Base-by-base conservation (phyloP, 2,329 filamentous ascomycete species). In the Thermothelomyces thermophilus region DNA sequence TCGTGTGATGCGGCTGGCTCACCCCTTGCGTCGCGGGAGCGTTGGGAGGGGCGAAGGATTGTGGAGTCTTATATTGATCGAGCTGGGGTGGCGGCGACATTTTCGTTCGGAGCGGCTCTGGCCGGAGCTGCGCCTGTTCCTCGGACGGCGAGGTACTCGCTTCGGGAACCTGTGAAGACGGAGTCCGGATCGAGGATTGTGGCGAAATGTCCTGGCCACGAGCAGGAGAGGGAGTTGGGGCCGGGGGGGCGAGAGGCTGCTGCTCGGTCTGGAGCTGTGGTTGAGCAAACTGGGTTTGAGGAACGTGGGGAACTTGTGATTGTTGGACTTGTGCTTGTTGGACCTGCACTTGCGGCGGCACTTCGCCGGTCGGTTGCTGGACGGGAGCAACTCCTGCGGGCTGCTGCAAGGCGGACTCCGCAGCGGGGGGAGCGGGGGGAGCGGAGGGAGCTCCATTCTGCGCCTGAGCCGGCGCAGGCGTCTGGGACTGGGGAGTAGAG, bases 41-140 rank as follows among this genome's bases (percentile, higher is more conserved):
- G 37, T 53, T 58, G 0, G 52, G 48, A 40, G 46, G 31, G 17
- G 36, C 41, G 30, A 55, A 56, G 3, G 48, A 42, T 37, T 56
- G 56, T 14, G 56, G 57, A 10, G 46, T 46, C 4, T 58, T 48
- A 16, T 57, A 56, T 41, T 51, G 59, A 9, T n/a, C n/a, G n/a
- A 54, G 13, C n/a, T 41, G 49, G n/a, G 35, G 35, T 20, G 34
- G 46, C 26, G 35, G 46, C 36, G 44, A 46, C 9, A 41, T 17
- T 9, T 31, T 50, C 14, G 33, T 35, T 16, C 33, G 16, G 33
- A 14, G 13, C 16, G 50, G 43, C 41, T 58, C 53, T 10, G 54
- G 47, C 37, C 48, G 51, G 17, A 34, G 42, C 41, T 45, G 54
- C 17, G 39, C 36, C 16, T 53, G 56, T 19, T 51, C 35, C 16